A percentile compares a stretch with the other conserved stretches of the same genome.
Evolutionary conservation across 768 basidiomycete genomes (phyloP).

Genomic region (Xerocomellus dryophilus): DNA sequence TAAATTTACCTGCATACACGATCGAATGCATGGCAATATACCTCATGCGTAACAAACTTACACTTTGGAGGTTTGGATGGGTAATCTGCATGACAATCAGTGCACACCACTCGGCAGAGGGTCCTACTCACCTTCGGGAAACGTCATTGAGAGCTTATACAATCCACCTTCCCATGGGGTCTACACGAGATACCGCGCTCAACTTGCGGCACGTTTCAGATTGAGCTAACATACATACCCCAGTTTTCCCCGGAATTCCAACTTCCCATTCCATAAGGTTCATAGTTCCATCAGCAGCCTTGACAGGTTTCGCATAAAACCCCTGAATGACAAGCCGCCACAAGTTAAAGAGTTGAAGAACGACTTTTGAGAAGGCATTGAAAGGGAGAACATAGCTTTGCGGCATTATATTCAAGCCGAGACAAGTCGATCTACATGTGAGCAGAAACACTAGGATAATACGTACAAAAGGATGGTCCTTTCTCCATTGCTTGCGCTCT

Average conservation of each 20-base stretch:
- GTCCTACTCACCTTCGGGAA: conserved; percentile 79
- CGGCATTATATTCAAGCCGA: neutral
- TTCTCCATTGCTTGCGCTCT: conserved; percentile 98
- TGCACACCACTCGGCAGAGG: neutral
- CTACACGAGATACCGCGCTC: conserved; percentile 41
- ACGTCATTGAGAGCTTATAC: conserved; percentile 89
- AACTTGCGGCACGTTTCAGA: conserved; percentile 9
- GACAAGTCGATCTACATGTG: conserved; percentile 1
- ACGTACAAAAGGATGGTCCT: conserved; percentile 97
- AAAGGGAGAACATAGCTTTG: neutral
- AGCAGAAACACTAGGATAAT: neutral
- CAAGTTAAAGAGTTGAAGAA: conserved; percentile 4
- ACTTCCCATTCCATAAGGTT: conserved; percentile 99
- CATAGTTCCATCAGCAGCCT: conserved; percentile 88
- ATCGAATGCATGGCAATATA: conserved; percentile 3
- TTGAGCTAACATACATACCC: conserved; percentile 50
- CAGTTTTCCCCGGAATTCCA: conserved; percentile 91
- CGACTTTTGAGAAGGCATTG: neutral
- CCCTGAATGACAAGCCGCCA: conserved; percentile 52
- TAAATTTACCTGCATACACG: conserved; percentile 79
- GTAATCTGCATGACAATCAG: conserved; percentile 57
- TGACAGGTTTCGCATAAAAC: conserved; percentile 93
- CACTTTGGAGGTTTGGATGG: conserved; percentile 96
- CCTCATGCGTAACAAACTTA: conserved; percentile 36
- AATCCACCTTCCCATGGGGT: conserved; percentile 97